These are phyloP conservation scores for Botrytis deweyae DNA, from an alignment of 2,329 filamentous ascomycete genomes.

Conservation along the genomic window DNA sequence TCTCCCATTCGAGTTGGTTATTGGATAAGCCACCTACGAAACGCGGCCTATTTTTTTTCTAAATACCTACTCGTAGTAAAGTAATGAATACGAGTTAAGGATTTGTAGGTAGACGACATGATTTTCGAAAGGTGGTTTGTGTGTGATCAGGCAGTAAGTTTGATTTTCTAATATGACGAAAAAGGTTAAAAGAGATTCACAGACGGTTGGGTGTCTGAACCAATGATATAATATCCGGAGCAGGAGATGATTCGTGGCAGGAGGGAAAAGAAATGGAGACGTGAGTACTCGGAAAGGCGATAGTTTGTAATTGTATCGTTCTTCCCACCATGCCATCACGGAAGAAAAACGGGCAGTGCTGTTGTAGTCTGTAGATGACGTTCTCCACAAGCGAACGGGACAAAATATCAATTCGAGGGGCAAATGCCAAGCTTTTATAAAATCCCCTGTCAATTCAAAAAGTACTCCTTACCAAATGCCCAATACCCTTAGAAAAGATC, in stretches of 20 bases:
- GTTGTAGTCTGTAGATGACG: background rate
- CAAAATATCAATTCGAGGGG: background rate
- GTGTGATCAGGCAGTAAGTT: background rate
- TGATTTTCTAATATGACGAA: background rate
- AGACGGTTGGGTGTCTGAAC: background rate
- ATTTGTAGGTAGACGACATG: background rate
- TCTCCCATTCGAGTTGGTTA: background rate
- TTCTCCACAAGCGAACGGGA: constrained; percentile 1
- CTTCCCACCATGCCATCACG: background rate
- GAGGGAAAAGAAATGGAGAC: background rate
- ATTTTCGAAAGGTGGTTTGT: background rate
- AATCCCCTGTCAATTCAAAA: background rate
- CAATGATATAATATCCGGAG: background rate
- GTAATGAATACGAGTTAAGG: background rate
- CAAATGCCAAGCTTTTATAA: background rate
- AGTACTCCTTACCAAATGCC: background rate
- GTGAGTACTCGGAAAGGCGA: background rate
- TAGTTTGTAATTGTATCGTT: background rate
- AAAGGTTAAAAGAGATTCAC: background rate
- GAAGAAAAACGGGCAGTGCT: background rate
- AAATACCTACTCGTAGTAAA: background rate
- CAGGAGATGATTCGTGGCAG: background rate
- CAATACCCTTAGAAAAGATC: background rate
- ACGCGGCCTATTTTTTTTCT: background rate
- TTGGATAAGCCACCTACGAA: constrained; percentile 2